These are phyloP conservation scores for Phoma herbarum DNA, from an alignment of 2,329 filamentous ascomycete genomes.

Conservation along the genomic window DNA sequence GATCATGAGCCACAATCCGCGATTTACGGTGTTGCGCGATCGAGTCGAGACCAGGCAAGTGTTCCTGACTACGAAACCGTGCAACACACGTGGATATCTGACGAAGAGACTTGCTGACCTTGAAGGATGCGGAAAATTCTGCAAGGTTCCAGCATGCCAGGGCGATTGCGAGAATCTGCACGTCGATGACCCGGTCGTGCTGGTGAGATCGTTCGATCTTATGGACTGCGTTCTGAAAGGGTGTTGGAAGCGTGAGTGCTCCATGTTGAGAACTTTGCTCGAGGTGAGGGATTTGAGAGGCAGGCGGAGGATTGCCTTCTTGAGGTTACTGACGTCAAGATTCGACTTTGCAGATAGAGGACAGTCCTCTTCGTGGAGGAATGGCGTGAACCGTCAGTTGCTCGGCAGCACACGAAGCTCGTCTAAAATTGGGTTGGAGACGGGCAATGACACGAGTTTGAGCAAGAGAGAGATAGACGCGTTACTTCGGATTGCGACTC, in stretches of 20 bases:
- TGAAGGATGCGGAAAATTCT: conserved; percentile 9
- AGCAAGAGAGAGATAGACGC: background rate
- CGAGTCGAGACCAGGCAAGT: conserved; percentile 10
- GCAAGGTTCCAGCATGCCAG: background rate
- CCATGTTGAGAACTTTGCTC: background rate
- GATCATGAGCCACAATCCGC: conserved; percentile 1
- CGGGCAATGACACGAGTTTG: background rate
- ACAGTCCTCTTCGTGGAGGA: background rate
- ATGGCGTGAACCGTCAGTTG: background rate
- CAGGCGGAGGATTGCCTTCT: background rate
- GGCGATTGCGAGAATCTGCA: background rate
- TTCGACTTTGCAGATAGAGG: background rate
- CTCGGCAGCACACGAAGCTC: background rate
- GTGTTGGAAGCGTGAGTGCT: conserved; percentile 30
- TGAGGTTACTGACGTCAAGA: background rate
- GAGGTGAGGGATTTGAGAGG: background rate
- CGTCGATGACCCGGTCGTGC: background rate
- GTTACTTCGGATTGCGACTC: background rate
- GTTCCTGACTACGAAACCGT: conserved; percentile 27
- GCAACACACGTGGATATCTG: conserved; percentile 18
- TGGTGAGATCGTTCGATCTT: conserved; percentile 22
- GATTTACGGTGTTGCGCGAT: conserved; percentile 1
- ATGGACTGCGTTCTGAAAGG: conserved; percentile 15
- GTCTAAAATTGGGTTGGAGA: background rate
- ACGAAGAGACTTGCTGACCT: conserved; percentile 23